phyloP scores from a whole-genome alignment of 2,329 filamentous ascomycete genomes.

The Aspergillus udagawae region DNA sequence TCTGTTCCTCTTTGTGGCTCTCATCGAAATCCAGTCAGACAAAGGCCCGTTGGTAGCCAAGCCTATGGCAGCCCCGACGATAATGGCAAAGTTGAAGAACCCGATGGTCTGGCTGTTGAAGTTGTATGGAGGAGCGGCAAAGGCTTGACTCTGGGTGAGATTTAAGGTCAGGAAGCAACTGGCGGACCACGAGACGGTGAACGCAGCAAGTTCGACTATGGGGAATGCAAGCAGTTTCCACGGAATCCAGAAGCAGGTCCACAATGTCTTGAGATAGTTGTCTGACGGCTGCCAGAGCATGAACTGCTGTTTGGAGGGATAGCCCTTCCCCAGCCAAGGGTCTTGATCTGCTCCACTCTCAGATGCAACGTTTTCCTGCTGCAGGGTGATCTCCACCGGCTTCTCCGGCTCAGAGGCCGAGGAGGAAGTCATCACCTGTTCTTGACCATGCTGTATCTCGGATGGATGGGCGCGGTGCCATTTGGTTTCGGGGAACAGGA shows the following conservation, averaged over 20 bases:
- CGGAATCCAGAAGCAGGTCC: conserved; percentile 56
- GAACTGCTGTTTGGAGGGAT: conserved; percentile 55
- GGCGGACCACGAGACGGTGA: conserved; percentile 59
- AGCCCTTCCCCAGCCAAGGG: conserved; percentile 54
- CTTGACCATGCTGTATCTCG: conserved; percentile 8
- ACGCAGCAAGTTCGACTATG: conserved; percentile 60
- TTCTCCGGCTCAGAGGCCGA: conserved; percentile 15
- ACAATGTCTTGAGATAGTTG: conserved; percentile 41
- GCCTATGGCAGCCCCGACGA: conserved; percentile 53
- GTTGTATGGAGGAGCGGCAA: conserved; percentile 54
- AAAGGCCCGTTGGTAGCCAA: conserved; percentile 53
- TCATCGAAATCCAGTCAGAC: conserved; percentile 54
- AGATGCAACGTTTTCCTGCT: conserved; percentile 14
- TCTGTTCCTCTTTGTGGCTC: conserved; percentile 50
- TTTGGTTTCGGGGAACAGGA: conserved; percentile 62
- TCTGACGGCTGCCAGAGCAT: conserved; percentile 48
- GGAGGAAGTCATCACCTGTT: background rate
- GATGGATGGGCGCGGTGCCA: conserved; percentile 47
- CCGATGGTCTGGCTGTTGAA: conserved; percentile 49
- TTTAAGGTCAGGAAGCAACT: conserved; percentile 58
- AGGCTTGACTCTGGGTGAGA: conserved; percentile 55
- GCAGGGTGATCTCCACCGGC: background rate
- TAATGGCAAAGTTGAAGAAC: conserved; percentile 56
- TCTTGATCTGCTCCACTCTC: conserved; percentile 36
- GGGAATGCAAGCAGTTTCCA: conserved; percentile 61